Evolutionary conservation across 352 stramenopile genomes (phyloP), one percentile per base, ranked within the genome.

Genomic region (Blastocystis sp.): DNA sequence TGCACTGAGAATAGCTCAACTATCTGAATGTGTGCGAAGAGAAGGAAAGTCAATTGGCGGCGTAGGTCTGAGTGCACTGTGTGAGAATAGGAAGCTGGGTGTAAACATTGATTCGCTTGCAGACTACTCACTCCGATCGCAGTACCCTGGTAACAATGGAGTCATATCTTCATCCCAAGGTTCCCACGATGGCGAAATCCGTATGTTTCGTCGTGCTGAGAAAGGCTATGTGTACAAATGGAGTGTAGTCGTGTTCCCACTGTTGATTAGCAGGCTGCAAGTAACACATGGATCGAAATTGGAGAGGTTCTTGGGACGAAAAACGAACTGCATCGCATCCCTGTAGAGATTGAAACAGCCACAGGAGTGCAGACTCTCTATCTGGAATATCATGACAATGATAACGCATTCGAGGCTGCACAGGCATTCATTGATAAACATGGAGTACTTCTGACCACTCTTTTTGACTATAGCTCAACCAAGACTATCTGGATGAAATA

Each of bases 401-500:
- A 84, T n/a, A 84, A 84, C 55, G 45, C 73, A 5, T 84, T 54
- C n/a, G 73, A 84, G 18, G 73, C 53, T 2, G 73, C 73, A 29
- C 73, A 84, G 56, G 13, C 43, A 20, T 84, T 84, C 73, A 84
- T 84, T 45, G 73, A 84, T 29, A 23, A 34, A 4, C 43, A 84
- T 43, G 43, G 50, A 23, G 73, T 84, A 20, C 5, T 8, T n/a
- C 15, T 45, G 53, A 50, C 2, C 34, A 26, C 37, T 34, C 11
- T 29, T 26, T n/a, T 23, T 66, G 15, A 68, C 18, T 20, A 3
- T 66, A 84, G 73, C 29, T 84, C 39, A 43, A 68, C 18, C 73
- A 84, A 55, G 73, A 68, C 56, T 66, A 84, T 64, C 47, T 84
- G 15, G 73, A 84, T 43, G 73, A 84, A 4, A 84, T 84, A 37